A percentile compares a stretch with the other conserved stretches of the same genome.
phyloP scores from a whole-genome alignment of 495 filamentous ascomycete species.

The Trichoderma parareesei region DNA sequence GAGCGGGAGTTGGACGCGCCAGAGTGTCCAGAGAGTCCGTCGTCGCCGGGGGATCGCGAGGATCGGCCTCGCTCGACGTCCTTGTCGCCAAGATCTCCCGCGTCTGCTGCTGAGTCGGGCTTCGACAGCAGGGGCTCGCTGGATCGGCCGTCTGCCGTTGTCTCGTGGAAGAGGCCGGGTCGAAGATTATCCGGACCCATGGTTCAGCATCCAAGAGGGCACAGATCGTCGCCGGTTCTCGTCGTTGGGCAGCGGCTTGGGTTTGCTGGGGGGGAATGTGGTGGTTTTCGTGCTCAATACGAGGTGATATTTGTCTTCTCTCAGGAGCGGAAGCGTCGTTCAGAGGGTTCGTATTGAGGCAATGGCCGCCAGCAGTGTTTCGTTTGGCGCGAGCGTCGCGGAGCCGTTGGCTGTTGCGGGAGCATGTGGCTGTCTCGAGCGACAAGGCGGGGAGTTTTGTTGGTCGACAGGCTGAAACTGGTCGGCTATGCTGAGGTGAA shows the following conservation, averaged over 20 bases:
- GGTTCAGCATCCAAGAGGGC: conserved; percentile 22
- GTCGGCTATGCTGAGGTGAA: not conserved
- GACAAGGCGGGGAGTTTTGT: not conserved
- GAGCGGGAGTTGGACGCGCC: conserved; percentile 20
- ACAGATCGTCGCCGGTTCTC: conserved; percentile 20
- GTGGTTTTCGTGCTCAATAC: not conserved
- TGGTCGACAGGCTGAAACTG: not conserved
- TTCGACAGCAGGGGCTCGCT: conserved; percentile 44
- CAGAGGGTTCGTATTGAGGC: conserved; percentile 5
- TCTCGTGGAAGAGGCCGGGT: conserved; percentile 1
- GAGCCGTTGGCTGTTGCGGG: conserved; percentile 1
- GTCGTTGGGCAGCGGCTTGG: not conserved
- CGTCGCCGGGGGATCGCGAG: conserved; percentile 3
- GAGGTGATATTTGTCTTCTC: too few relatives aligned
- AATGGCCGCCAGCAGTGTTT: conserved; percentile 11
- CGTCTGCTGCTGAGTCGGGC: not conserved
- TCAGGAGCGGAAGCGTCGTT: conserved; percentile 10
- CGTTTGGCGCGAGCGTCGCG: conserved; percentile 4
- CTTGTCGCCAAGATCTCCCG: conserved; percentile 37
- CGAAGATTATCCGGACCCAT: conserved; percentile 8
- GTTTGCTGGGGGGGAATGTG: not conserved
- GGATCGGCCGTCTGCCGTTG: conserved; percentile 42
- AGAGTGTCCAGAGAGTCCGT: conserved; percentile 14
- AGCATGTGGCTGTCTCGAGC: conserved; percentile 8
- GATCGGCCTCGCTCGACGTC: conserved; percentile 19